Evolutionary conservation across 805 yeast species (phyloP), one percentile per base, ranked within the genome.

Genomic region (Ogataea thermomethanolica): DNA sequence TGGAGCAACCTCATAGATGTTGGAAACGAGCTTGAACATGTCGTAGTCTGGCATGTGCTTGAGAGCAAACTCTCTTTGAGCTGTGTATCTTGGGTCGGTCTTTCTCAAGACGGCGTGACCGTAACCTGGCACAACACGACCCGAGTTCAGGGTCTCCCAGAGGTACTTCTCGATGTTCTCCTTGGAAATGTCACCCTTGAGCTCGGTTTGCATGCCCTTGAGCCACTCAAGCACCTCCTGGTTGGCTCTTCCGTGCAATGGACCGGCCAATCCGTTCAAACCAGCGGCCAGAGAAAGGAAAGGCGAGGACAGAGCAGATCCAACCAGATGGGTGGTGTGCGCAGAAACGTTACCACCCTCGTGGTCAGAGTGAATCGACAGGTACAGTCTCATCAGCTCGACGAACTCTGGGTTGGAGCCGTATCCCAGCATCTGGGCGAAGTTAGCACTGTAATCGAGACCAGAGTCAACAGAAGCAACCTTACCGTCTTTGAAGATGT

Each of bases 321-420:
- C 93, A 48, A 84, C 93, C 61, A 84, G 69, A 67, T 84, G 91
- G 44, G 93, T 84, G 50, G 93, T 79, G 70, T 84, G 93, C 35
- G 93, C 93, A 48, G 88, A 80, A 46, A 84, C 93, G 61, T 84
- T 84, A 66, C 93, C 93, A 69, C 93, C 95, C 72, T 84, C 95
- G 70, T 84, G 95, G 64, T 84, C 95, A 41, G 88, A 77, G 72
- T 84, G 95, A 61, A 84, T 79, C 46, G 91, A 79, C 59, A 84
- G 66, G 74, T 84, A 84, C 53, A 85, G 71, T 70, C 95, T 79
- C 79, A 84, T 78, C 56, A 85, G 74, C 64, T 84, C 90, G 44
- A 79, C 75, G 61, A 84, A 84, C 61, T 82, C 88, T 52, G 71
- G 70, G 67, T 79, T 77, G 44, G 66, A 66, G 51, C 81, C 79